Evolutionary conservation across 2,329 filamentous ascomycete species (phyloP), one percentile per base, ranked within the genome.

Genomic region (Curvularia eragrostidis): DNA sequence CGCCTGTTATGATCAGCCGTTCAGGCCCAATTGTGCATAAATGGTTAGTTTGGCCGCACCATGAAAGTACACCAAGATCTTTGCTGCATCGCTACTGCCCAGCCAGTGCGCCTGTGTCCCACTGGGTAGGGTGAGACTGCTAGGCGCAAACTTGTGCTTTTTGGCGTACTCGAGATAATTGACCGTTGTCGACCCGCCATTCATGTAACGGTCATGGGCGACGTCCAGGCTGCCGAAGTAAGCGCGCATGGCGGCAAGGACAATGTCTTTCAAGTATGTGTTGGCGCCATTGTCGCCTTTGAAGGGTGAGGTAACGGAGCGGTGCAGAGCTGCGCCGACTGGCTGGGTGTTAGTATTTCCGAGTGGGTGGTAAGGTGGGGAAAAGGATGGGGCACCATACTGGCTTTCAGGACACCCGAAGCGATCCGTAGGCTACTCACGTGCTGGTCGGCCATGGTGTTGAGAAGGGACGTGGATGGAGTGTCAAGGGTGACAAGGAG

Each of bases 41-140:
- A 30, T 3, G 4, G n/a, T 1, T 18, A 21, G 58, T 26, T 15
- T 49, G 34, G 7, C 15, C 57, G 21, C 59, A 76, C 81, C 81
- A 61, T 84, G 81, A 52, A 80, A 79, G 63, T 80, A 83, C 1
- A 83, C 62, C 8, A 83, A 68, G 3, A 80, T 58, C 41, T 80
- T 80, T 42, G 78, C 70, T 4, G 70, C 72, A 26, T 54, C 61
- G 46, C 64, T 70, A 49, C 63, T 69, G 5, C 82, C 82, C 3
- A 84, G 68, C 81, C 81, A 83, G 60, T 81, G 78, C 0, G 80
- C 77, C 54, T 78, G 75, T 10, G 77, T 72, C 7, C 81, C 81
- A 48, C 78, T 75, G 0, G 72, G 58, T 2, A 81, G 67, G 2
- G 73, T 75, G 18, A 76, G 70, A 44, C 66, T 78, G 23, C 78